Evolutionary conservation across 495 filamentous ascomycete genomes (phyloP), one percentile per base, ranked within the genome.

Genomic region (Daldinia caldariorum): DNA sequence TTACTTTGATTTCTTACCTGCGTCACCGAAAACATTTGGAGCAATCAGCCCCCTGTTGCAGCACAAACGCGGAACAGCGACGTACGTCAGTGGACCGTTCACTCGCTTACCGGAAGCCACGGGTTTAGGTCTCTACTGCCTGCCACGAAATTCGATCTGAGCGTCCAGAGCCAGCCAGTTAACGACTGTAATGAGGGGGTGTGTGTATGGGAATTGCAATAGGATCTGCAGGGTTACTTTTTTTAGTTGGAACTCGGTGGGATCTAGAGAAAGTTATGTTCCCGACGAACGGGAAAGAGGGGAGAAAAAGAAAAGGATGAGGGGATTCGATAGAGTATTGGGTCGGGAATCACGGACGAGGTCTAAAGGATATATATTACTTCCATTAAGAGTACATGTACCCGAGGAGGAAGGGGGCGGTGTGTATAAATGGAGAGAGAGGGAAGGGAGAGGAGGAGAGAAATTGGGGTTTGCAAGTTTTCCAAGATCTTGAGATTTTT

Each of bases 301-400:
- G 14, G 18, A 35, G 34, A 54, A 20, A 26, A 6, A 32, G 51
- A 37, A 49, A 38, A 9, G 39, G 51, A 62, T 66, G 50, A 26
- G 26, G 51, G 51, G 45, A 53, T 26, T 53, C 3, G 32, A 16
- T 34, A 56, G 29, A 32, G 13, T 22, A 53, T 49, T 14, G 18
- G 39, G 20, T 35, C 32, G 51, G 38, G 32, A 53, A 68, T 62
- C 58, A 41, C 18, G 31, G 22, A 51, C 58, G 39, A 59, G 61
- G 64, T 67, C 66, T 68, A 68, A 68, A 62, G 61, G 51, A 61
- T 61, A 9, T 14, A 35, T 55, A 34, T 4, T 53, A 32, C 39
- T 53, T 26, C 26, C 3, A 26, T 26, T 26, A 26, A 26, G 13
- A 37, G 37, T 60, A 45, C 14, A 62, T 6, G 37, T 60, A 66